phyloP scores from a whole-genome alignment of 2,329 filamentous ascomycete species.

The Penicillium sp. region DNA sequence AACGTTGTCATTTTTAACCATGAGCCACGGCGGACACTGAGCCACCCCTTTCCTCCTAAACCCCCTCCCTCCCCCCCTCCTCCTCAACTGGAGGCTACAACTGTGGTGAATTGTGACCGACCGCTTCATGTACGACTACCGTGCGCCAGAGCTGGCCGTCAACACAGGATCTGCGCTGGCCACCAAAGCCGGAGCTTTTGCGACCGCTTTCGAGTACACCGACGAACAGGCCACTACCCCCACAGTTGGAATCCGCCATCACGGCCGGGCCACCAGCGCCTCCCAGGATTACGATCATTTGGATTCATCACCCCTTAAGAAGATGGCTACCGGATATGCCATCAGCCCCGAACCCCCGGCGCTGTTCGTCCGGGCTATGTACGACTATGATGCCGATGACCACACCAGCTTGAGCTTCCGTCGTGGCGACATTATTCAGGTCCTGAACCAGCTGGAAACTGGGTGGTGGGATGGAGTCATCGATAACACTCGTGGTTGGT shows the following conservation, averaged over 20 bases:
- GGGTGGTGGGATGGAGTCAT: slow-evolving; percentile 99
- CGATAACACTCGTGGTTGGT: slow-evolving; percentile 95
- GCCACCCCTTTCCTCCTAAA: background rate
- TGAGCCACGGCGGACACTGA: slow-evolving; percentile 26
- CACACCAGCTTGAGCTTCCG: slow-evolving; percentile 95
- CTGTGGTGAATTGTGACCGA: slow-evolving; percentile 4
- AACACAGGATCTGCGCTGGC: slow-evolving; percentile 38
- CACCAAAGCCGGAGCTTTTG: slow-evolving; percentile 42
- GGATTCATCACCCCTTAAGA: slow-evolving; percentile 33
- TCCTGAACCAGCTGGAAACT: slow-evolving; percentile 96
- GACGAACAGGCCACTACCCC: slow-evolving; percentile 41
- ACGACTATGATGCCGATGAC: slow-evolving; percentile 98
- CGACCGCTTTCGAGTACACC: slow-evolving; percentile 50
- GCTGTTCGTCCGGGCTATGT: slow-evolving; percentile 90
- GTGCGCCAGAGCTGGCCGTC: slow-evolving; percentile 38
- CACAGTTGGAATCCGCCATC: slow-evolving; percentile 33
- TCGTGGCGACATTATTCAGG: slow-evolving; percentile 95
- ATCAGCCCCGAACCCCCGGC: slow-evolving; percentile 51
- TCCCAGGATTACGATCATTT: slow-evolving; percentile 28
- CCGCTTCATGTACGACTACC: slow-evolving; percentile 39
- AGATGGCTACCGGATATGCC: slow-evolving; percentile 35
- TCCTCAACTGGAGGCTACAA: background rate
- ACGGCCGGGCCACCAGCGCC: slow-evolving; percentile 36
- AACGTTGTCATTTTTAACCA: slow-evolving; percentile 20
- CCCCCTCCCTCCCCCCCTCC: background rate